Evolutionary conservation across 1,139 yeast genomes (phyloP), one percentile per base, ranked within the genome.

Genomic region (Suhomyces terraborum): DNA sequence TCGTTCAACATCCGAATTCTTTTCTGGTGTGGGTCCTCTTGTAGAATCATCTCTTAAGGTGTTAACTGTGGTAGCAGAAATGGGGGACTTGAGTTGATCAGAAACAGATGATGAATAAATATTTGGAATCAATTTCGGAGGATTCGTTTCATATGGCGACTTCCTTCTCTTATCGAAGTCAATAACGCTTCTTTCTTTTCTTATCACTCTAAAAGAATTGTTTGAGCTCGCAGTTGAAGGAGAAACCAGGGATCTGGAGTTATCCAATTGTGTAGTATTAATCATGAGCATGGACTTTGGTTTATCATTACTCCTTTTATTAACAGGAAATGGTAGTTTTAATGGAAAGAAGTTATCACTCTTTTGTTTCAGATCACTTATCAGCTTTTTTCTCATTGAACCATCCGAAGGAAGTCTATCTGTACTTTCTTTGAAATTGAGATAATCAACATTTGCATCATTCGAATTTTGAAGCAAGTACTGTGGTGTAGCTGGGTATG

Each of bases 131-230:
- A 66, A 51, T 41, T 69, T 69, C 0, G 77, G 76, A 1, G 73
- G 65, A 40, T 69, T 70, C 3, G 62, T 49, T 32, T 75, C 81
- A 53, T 78, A 84, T 1, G 95, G 95, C 0, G 95, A 83, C 38
- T 82, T 80, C 32, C 95, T 67, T 41, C 91, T 70, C 53, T 87
- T 83, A 54, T 88, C 94, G 58, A 88, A 87, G 62, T 88, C 89
- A 43, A 88, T 86, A 55, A 85, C 94, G 21, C 78, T 67, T 12
- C 76, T 69, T 31, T 77, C 80, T n/a, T 82, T 79, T 26, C 91
- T 63, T 10, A 87, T 73, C 0, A 87, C 84, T 47, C 84, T 73
- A 56, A 88, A 87, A 0, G 87, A 68, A 42, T 67, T 70, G 27
- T 42, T 43, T 6, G 47, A 36, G 13, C 24, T 55, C 1, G 48